Conservation (phyloP, 2,329 filamentous ascomycete species). For the Colletotrichum sp. region DNA sequence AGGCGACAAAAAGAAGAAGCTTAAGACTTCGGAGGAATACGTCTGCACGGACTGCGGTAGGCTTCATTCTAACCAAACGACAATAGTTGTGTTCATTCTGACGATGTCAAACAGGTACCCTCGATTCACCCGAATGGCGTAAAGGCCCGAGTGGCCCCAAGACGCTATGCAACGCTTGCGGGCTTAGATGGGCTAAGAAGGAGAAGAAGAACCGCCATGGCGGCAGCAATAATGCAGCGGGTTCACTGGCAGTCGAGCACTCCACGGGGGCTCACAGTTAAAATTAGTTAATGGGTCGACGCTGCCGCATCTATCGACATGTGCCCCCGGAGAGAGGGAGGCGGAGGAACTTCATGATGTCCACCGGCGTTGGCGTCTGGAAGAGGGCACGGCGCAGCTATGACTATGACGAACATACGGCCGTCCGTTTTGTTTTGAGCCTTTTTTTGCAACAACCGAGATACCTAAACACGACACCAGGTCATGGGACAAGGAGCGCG, state of each 20-base stretch:
- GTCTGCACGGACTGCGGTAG: conserved; percentile 92
- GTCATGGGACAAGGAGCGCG: background rate
- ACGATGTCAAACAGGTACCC: conserved; percentile 59
- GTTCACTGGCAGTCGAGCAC: conserved; percentile 14
- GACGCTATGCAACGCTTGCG: conserved; percentile 94
- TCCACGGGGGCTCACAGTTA: background rate
- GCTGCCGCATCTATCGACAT: background rate
- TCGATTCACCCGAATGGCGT: conserved; percentile 93
- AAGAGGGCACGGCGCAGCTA: conserved; percentile 10
- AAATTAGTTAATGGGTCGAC: background rate
- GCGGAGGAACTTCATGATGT: background rate
- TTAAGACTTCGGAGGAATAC: conserved; percentile 86
- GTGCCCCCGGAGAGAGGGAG: background rate
- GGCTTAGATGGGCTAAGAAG: conserved; percentile 77
- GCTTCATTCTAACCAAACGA: conserved; percentile 30
- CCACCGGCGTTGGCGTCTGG: conserved; percentile 1
- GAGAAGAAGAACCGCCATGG: conserved; percentile 70
- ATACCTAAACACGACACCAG: conserved; percentile 17
- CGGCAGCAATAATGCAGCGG: background rate
- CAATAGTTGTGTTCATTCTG: background rate
- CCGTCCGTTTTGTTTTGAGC: conserved; percentile 7
- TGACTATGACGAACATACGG: conserved; percentile 10
- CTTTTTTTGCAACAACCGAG: conserved; percentile 14
- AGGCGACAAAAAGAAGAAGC: conserved; percentile 85
- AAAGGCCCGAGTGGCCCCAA: conserved; percentile 94